Base-by-base conservation (phyloP, 2,329 filamentous ascomycete species). In the Calonectria pseudoturangicola region DNA sequence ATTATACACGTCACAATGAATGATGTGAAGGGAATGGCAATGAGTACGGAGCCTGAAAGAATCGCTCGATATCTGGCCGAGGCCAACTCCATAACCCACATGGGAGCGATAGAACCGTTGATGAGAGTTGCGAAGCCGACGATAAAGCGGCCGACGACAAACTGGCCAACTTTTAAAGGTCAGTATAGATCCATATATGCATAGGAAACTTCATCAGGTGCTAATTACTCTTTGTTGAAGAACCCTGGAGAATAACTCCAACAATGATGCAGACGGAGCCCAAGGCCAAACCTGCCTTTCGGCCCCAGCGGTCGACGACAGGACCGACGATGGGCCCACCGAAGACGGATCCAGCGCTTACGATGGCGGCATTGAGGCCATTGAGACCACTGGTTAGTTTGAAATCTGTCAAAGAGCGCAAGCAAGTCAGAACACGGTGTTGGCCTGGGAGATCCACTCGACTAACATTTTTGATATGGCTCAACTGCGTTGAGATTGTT, bases 401-500 rank as follows among this genome's bases (percentile, higher is more conserved):
- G 41, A 72, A 72, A 41, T 72, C 70, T 72, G 25, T 25, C 6
- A 7, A 60, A 39, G 54, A 41, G 36, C 6, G 33, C 54, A 36
- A 33, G 9, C 41, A 50, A 25, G 54, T 67, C 45, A 71, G 64
- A 39, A 50, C 25, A 13, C 16, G 41, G 15, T 30, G 15, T 25
- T 30, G n/a, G n/a, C 13, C 15, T 5, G 41, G 63, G 18, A 27
- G 3, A 45, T 28, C 10, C 7, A 56, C 69, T 27, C 6, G 21
- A 48, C 45, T 9, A n/a, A 71, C 69, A 65, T 43, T 71, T 58
- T 13, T 63, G n/a, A 45, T 68, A 68, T 6, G 69, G 64, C 45
- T 67, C n/a, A 21, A 71, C 69, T 4, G 51, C 62, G 16, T 71
- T 71, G n/a, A 71, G 69, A 36, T 71, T 71, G 54, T 71, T 71